Percentiles rank a stretch among this genome's conserved stretches.
These are phyloP conservation scores for Epithele typhae DNA, from an alignment of 768 basidiomycete genomes.

Conservation along the genomic window DNA sequence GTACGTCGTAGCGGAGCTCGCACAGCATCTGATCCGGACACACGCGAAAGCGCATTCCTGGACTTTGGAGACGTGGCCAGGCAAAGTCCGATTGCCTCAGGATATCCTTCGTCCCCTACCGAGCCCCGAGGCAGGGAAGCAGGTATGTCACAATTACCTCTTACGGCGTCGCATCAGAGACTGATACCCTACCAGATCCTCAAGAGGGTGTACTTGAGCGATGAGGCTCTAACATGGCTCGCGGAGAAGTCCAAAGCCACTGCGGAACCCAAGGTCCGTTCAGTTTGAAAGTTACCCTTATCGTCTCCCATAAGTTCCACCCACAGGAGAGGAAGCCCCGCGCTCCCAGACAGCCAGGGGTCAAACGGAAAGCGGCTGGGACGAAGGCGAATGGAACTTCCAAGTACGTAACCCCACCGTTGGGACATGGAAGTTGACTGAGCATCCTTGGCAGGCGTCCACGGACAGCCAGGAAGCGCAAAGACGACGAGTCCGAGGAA, in stretches of 20 bases:
- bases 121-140: slow-evolving; percentile 56
- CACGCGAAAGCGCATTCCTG: slow-evolving; percentile 64
- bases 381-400: slow-evolving; percentile 42
- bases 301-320: too few relatives aligned
- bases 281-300: too few relatives aligned
- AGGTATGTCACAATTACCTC: slow-evolving; percentile 36
- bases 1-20: slow-evolving; percentile 82
- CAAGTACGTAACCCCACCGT: slow-evolving; percentile 34
- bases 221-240: slow-evolving; percentile 55
- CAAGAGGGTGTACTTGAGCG: slow-evolving; percentile 64
- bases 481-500: slow-evolving; percentile 23
- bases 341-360: slow-evolving; percentile 43
- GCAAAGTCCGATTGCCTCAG: slow-evolving; percentile 69
- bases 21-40: slow-evolving; percentile 79
- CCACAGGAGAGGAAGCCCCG: slow-evolving; percentile 30
- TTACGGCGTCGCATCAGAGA: too few relatives aligned
- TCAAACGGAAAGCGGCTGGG: slow-evolving; percentile 52
- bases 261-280: slow-evolving; percentile 24
- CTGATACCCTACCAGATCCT: slow-evolving; percentile 42
- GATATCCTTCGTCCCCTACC: slow-evolving; percentile 79
- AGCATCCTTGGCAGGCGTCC: slow-evolving; percentile 15
- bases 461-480: slow-evolving; percentile 23
- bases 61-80: slow-evolving; percentile 76
- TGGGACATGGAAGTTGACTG: too few relatives aligned
- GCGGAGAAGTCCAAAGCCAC: slow-evolving; percentile 33